Evolutionary conservation across 768 basidiomycete species (phyloP).

Genomic region (Hemileccinum rubropunctum): DNA sequence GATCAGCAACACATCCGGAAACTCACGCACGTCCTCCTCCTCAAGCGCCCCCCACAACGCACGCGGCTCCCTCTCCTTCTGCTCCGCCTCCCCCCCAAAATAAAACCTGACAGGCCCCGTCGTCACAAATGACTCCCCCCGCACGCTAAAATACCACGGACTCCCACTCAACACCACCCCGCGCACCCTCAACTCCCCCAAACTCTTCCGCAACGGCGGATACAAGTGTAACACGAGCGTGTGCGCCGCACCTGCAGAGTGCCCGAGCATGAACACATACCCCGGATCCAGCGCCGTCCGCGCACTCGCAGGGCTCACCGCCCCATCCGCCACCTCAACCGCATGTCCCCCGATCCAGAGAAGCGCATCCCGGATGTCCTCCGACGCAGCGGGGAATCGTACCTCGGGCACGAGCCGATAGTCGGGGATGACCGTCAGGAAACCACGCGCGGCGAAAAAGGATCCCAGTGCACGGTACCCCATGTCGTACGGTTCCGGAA

Average conservation of each 20-base stretch:
- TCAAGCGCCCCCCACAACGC: slow-evolving; percentile 39
- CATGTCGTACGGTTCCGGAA: slow-evolving; percentile 47
- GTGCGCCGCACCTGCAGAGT: slow-evolving; percentile 61
- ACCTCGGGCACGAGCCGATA: slow-evolving; percentile 61
- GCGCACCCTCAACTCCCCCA: slow-evolving; percentile 34
- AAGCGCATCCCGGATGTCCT: slow-evolving; percentile 61
- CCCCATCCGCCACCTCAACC: slow-evolving; percentile 11
- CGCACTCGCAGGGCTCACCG: slow-evolving; percentile 2
- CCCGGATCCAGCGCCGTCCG: slow-evolving; percentile 36
- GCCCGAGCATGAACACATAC: slow-evolving; percentile 49
- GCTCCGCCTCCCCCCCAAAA: slow-evolving; percentile 39
- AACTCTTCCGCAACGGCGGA: slow-evolving; percentile 29
- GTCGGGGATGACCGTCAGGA: slow-evolving; percentile 65
- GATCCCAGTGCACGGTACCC: slow-evolving; percentile 56
- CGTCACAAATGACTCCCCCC: slow-evolving; percentile 25
- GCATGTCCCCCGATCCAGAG: slow-evolving; percentile 47
- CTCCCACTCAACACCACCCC: slow-evolving; percentile 48
- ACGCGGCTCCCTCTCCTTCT: slow-evolving; percentile 40
- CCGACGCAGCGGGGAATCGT: slow-evolving; percentile 51
- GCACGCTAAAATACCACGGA: slow-evolving; percentile 37
- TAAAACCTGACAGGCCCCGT: slow-evolving; percentile 27
- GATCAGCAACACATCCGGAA: slow-evolving; percentile 50
- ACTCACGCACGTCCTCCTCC: slow-evolving; percentile 30
- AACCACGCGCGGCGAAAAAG: slow-evolving; percentile 58
- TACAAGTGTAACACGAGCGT: slow-evolving; percentile 43